These are phyloP conservation scores for Epichloe hybrida DNA, from an alignment of 2,329 filamentous ascomycete species.

Conservation along the genomic window DNA sequence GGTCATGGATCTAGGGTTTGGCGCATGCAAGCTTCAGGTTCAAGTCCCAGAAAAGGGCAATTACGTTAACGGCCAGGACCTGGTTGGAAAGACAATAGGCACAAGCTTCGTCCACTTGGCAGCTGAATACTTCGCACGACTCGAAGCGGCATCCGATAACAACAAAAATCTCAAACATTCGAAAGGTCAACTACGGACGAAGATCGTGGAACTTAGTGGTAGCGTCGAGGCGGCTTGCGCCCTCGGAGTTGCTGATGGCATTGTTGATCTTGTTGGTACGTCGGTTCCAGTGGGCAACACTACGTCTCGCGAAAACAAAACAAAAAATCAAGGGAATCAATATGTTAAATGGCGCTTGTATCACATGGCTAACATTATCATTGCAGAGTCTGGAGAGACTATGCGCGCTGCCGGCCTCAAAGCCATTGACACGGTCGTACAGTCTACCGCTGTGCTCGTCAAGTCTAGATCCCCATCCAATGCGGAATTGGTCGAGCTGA, in stretches of 20 bases:
- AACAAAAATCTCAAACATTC: conserved; percentile 22
- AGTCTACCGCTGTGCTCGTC: conserved; percentile 79
- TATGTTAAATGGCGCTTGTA: not conserved
- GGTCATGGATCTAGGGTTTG: conserved; percentile 82
- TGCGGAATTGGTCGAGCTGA: conserved; percentile 66
- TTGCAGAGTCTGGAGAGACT: conserved; percentile 83
- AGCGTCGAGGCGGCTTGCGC: conserved; percentile 97
- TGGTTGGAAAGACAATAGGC: conserved; percentile 85
- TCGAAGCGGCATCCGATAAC: conserved; percentile 46
- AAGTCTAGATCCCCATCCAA: conserved; percentile 78
- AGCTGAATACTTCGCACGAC: conserved; percentile 65
- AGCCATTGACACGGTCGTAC: conserved; percentile 85
- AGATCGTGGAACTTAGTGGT: conserved; percentile 86
- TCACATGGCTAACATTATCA: conserved; percentile 7
- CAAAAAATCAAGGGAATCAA: not conserved
- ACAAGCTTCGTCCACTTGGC: conserved; percentile 88
- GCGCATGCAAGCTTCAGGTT: conserved; percentile 86
- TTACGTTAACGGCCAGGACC: conserved; percentile 55
- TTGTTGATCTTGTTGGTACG: conserved; percentile 91
- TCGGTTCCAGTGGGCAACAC: conserved; percentile 11
- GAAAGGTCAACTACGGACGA: conserved; percentile 54
- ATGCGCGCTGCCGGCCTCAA: conserved; percentile 93
- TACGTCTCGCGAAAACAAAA: no score
- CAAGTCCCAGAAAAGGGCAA: conserved; percentile 81
- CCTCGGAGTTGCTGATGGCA: conserved; percentile 87